Percentiles rank a stretch among this genome's conserved stretches.
Evolutionary conservation across 108 stramenopile genomes (phyloP).

Genomic region (Skeletonema menzelii): DNA sequence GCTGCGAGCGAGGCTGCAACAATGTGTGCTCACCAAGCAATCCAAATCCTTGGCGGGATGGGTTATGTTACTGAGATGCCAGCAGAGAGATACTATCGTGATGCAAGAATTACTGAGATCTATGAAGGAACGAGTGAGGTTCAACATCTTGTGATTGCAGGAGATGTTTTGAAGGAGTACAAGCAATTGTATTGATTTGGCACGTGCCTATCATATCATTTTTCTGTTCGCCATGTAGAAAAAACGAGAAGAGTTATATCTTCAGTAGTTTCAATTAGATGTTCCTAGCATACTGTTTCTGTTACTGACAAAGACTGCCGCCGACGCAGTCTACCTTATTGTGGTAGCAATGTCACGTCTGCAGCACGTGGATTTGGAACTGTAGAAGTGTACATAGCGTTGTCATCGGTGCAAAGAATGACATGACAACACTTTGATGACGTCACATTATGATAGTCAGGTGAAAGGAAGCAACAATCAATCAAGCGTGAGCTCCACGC

Average conservation of each 20-base stretch:
- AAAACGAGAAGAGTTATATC: background rate
- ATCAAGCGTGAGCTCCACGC: too few species aligned
- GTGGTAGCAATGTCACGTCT: too few species aligned
- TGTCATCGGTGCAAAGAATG: too few species aligned
- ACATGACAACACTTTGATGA: too few species aligned
- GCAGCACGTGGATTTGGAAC: too few species aligned
- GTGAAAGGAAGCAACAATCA: too few species aligned
- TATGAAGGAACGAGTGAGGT: constrained; percentile 97
- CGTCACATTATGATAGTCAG: too few species aligned
- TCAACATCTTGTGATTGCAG: constrained; percentile 95
- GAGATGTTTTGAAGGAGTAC: constrained; percentile 94
- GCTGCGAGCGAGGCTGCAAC: constrained; percentile 95
- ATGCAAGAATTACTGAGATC: constrained; percentile 98
- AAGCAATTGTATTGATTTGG: constrained; percentile 50
- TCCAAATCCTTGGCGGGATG: constrained; percentile 95
- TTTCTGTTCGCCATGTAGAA: background rate
- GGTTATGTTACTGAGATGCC: constrained; percentile 98
- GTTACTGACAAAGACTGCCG: too few species aligned
- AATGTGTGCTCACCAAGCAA: constrained; percentile 94
- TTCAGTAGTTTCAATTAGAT: background rate
- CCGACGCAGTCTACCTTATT: too few species aligned
- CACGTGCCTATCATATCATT: background rate
- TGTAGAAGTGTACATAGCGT: too few species aligned
- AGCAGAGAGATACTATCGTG: constrained; percentile 95
- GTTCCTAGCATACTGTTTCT: background rate